A percentile compares a stretch with the other conserved stretches of the same genome.
phyloP scores from a whole-genome alignment of 371 early-diverging fungal species.

The Umbelopsis sp. region DNA sequence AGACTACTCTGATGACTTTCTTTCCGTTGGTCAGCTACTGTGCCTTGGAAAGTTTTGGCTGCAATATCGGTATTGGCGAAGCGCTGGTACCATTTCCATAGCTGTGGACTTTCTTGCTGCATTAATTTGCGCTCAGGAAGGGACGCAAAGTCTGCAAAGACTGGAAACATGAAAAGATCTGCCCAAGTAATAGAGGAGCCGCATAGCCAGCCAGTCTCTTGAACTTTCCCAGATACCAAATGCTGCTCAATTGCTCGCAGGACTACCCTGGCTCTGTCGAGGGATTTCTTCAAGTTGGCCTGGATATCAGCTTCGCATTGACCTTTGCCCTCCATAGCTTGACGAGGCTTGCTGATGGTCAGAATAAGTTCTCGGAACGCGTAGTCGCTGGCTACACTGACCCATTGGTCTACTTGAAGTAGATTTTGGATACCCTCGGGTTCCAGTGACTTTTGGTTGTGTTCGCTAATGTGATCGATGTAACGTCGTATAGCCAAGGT shows the following conservation, averaged over 20 bases:
- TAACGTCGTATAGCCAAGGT: constrained; percentile 35
- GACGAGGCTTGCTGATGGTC: constrained; percentile 32
- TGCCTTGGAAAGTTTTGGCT: constrained; percentile 27
- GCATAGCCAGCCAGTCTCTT: constrained; percentile 24
- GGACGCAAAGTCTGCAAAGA: constrained; percentile 36
- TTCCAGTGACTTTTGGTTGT: constrained; percentile 18
- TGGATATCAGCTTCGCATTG: constrained; percentile 29
- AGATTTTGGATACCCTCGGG: constrained; percentile 26
- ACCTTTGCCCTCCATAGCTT: constrained; percentile 25
- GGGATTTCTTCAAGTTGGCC: constrained; percentile 14
- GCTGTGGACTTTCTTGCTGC: constrained; percentile 27
- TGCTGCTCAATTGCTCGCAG: constrained; percentile 20
- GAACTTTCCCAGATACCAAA: background rate
- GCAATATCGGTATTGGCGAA: constrained; percentile 32
- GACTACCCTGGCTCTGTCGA: constrained; percentile 23
- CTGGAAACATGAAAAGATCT: constrained; percentile 41
- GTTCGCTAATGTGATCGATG: constrained; percentile 25
- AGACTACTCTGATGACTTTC: background rate
- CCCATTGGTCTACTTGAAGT: constrained; percentile 30
- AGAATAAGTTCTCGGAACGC: constrained; percentile 35
- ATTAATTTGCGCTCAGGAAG: constrained; percentile 29
- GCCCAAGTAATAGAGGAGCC: constrained; percentile 42
- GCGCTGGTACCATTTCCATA: constrained; percentile 31
- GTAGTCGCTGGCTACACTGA: constrained; percentile 38
- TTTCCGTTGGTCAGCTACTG: constrained; percentile 29